Conservation (phyloP, 345 rosid genomes). For the Balakata baccata region DNA sequence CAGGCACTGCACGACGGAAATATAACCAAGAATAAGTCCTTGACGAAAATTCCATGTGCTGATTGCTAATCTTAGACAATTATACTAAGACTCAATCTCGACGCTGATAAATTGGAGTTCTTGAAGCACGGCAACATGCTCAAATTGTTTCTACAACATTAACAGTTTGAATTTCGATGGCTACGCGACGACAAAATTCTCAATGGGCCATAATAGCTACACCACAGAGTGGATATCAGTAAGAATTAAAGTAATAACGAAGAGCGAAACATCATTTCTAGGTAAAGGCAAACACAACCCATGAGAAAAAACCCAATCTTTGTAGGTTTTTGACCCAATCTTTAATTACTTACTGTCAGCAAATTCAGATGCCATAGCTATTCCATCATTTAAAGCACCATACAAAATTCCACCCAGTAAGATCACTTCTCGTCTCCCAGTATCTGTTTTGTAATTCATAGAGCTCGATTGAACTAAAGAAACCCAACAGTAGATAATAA, state of each 20-base stretch:
- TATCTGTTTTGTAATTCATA: slow-evolving; percentile 12
- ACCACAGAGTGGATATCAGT: too few species aligned
- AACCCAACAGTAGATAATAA: background rate
- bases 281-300: too few species aligned
- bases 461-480: slow-evolving; percentile 32
- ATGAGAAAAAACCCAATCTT: too few species aligned
- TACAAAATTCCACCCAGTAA: slow-evolving; percentile 39
- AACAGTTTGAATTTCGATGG: background rate
- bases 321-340: too few species aligned
- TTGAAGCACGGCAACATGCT: background rate
- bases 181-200: background rate
- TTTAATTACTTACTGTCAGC: slow-evolving; percentile 61
- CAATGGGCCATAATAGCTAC: background rate
- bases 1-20: slow-evolving; percentile 66
- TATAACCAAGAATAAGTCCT: slow-evolving; percentile 9
- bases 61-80: background rate
- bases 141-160: background rate
- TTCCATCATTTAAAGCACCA: slow-evolving; percentile 26
- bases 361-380: slow-evolving; percentile 54
- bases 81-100: background rate
- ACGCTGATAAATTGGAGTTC: background rate
- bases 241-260: too few species aligned
- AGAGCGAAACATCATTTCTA: too few species aligned
- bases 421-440: slow-evolving; percentile 53
- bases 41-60: background rate